Conservation (phyloP, 345 rosid genomes). For the Lepidium africanum region DNA sequence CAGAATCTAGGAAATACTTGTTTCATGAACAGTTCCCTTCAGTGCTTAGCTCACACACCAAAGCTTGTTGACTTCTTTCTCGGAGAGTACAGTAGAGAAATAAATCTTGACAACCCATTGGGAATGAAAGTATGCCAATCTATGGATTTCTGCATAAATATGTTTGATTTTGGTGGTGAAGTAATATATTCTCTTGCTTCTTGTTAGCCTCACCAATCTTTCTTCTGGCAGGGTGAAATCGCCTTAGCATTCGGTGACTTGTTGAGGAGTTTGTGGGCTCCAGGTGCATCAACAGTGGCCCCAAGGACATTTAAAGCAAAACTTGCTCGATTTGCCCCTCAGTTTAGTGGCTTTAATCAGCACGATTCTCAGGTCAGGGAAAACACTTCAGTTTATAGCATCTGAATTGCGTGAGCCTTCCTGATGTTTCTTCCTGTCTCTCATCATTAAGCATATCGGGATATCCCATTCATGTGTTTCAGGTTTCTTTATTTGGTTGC, state of each 20-base stretch:
- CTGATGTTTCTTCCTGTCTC: conserved; percentile 7
- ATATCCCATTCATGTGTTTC: conserved; percentile 21
- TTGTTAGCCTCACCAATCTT: conserved; percentile 10
- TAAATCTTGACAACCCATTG: conserved; percentile 79
- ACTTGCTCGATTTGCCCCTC: conserved; percentile 96
- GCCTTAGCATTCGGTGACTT: conserved; percentile 93
- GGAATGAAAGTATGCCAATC: conserved; percentile 80
- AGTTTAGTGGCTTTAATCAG: conserved; percentile 93
- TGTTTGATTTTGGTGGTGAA: neutral
- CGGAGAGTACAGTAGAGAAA: conserved; percentile 82
- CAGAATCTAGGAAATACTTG: conserved; percentile 99
- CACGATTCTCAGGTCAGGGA: conserved; percentile 96
- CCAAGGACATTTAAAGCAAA: conserved; percentile 90
- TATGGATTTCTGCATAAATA: conserved; percentile 9
- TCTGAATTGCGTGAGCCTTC: conserved; percentile 24
- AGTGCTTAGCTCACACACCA: conserved; percentile 97
- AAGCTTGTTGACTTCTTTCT: conserved; percentile 94
- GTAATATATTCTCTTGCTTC: neutral
- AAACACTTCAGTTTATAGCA: conserved; percentile 20
- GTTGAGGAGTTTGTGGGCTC: conserved; percentile 87
- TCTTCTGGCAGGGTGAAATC: conserved; percentile 73
- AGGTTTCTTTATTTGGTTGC: conserved; percentile 25
- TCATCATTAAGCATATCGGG: conserved; percentile 9
- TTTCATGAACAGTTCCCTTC: conserved; percentile 95
- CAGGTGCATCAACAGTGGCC: conserved; percentile 77